Conservation (phyloP, 129 eudicot genomes). For the Lactuca sativa region DNA sequence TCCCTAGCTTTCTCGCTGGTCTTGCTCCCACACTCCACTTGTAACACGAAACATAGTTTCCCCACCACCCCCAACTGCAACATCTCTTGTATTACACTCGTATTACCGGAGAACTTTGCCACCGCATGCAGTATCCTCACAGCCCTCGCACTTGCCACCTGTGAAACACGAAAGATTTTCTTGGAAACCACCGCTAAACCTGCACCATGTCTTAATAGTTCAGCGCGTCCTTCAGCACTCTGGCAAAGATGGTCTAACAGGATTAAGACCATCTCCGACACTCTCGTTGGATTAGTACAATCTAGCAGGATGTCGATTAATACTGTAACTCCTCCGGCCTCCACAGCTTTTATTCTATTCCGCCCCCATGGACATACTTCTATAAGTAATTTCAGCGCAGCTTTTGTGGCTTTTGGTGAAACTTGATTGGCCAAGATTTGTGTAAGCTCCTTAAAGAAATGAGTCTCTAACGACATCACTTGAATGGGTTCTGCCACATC, state of each 20-base stretch:
- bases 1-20: conserved; percentile 46
- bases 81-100: conserved; percentile 46
- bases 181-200: conserved; percentile 38
- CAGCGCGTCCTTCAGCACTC: conserved; percentile 52
- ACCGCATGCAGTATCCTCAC: conserved; percentile 32
- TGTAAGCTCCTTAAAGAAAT: conserved; percentile 27
- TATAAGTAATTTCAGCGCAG: conserved; percentile 33
- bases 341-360: conserved; percentile 38
- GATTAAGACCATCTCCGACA: conserved; percentile 31
- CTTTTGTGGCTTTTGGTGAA: conserved; percentile 36
- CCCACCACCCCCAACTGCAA: conserved; percentile 46
- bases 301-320: conserved; percentile 34
- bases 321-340: conserved; percentile 34
- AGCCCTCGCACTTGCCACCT: conserved; percentile 39
- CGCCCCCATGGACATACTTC: conserved; percentile 36
- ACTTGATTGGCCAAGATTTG: conserved; percentile 36
- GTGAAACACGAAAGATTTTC: conserved; percentile 38
- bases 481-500: conserved; percentile 38
- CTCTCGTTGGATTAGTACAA: conserved; percentile 24
- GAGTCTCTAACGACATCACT: conserved; percentile 6
- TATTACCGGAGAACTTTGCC: neutral
- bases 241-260: conserved; percentile 40
- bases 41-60: conserved; percentile 46
- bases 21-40: conserved; percentile 41
- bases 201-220: conserved; percentile 42